Conservation (phyloP, 768 basidiomycete genomes). For the Kwoniella bestiolae region DNA sequence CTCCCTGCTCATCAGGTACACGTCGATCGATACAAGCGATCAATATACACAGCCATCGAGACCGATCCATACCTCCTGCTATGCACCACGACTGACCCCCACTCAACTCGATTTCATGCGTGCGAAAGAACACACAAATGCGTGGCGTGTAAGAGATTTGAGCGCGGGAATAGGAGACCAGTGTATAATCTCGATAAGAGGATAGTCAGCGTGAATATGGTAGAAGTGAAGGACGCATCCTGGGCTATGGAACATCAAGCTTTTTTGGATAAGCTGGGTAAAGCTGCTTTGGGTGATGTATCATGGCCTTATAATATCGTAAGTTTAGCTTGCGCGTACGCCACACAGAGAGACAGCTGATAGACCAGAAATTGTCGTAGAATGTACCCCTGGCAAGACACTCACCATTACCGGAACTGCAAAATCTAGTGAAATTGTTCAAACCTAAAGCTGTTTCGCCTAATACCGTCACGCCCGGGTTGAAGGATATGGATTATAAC, state of each 20-base stretch:
- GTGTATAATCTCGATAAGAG: constrained; percentile 39
- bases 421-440: constrained; percentile 78
- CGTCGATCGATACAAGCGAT: constrained; percentile 83
- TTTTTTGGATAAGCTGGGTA: constrained; percentile 60
- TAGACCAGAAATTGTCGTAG: too few relatives aligned
- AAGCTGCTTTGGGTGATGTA: constrained; percentile 35
- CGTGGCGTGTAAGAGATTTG: constrained; percentile 30
- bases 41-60: constrained; percentile 70
- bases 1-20: constrained; percentile 67
- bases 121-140: constrained; percentile 86
- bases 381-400: constrained; percentile 83
- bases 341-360: too few relatives aligned
- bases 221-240: constrained; percentile 67
- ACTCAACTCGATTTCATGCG: constrained; percentile 82
- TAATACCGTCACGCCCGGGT: constrained; percentile 63
- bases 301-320: constrained; percentile 69
- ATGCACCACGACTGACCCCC: constrained; percentile 41
- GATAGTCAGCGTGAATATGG: constrained; percentile 84
- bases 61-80: constrained; percentile 60
- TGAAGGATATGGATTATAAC: constrained; percentile 69
- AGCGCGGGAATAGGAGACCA: constrained; percentile 54
- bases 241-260: constrained; percentile 64
- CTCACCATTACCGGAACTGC: constrained; percentile 83
- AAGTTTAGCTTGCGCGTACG: too few relatives aligned
- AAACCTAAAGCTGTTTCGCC: constrained; percentile 76